Conservation (phyloP, 1,284 basidiomycete species). For the Paramarasmius palmivorus region DNA sequence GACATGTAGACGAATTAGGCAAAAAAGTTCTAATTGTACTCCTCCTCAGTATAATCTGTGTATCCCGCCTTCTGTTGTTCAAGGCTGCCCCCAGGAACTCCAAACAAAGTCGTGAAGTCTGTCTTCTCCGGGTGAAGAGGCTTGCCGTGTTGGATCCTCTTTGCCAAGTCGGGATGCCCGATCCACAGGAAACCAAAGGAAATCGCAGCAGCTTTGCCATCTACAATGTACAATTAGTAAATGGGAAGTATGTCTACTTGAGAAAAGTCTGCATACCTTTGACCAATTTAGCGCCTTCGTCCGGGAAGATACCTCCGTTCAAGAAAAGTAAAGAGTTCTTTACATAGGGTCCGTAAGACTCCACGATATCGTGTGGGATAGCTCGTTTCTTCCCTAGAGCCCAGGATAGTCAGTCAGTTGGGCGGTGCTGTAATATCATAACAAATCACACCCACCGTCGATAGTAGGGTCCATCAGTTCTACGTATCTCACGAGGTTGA, state of each 20-base stretch:
- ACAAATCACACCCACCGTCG: conserved; percentile 16
- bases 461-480: conserved; percentile 31
- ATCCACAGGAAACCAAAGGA: conserved; percentile 25
- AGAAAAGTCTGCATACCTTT: neutral
- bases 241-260: too few species aligned
- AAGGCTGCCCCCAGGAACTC: neutral
- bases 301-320: conserved; percentile 32
- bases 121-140: conserved; percentile 14
- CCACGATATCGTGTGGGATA: conserved; percentile 23
- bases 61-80: neutral
- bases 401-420: neutral
- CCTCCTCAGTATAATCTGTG: neutral
- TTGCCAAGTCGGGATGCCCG: conserved; percentile 24
- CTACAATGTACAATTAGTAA: neutral
- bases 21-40: too few species aligned
- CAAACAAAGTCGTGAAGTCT: conserved; percentile 12
- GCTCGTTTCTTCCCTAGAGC: conserved; percentile 13
- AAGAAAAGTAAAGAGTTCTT: conserved; percentile 30
- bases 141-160: conserved; percentile 20
- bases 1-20: too few species aligned
- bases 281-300: conserved; percentile 33
- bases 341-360: conserved; percentile 35
- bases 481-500: conserved; percentile 11
- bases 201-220: conserved; percentile 17
- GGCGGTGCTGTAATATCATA: neutral